Evolutionary conservation across 2,329 filamentous ascomycete genomes (phyloP), one percentile per base, ranked within the genome.

Genomic region (Fusarium temperatum): DNA sequence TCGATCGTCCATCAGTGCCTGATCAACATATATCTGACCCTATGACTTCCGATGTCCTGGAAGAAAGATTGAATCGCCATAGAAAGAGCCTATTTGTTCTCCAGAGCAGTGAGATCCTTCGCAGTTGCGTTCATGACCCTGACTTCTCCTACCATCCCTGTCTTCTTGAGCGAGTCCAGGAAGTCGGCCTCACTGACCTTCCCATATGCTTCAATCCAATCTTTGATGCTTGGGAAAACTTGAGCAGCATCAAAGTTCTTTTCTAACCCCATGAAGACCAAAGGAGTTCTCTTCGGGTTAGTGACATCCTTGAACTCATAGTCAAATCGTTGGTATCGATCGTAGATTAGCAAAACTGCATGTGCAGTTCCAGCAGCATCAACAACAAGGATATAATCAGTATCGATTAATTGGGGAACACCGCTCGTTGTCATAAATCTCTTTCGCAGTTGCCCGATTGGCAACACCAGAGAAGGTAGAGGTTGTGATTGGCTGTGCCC

Each of bases 351-450:
- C 42, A n/a, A 24, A 13, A 24, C 42, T 11, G n/a, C 42, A 44
- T 44, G n/a, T 44, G 42, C 2, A 44, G n/a, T 44, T 3, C 7
- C 7, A 18, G 42, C n/a, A 24, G 42, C n/a, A 44, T 44, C 42
- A 24, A 44, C n/a, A 13, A 24, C n/a, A 0, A 44, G n/a, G n/a
- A 44, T 13, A 0, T 44, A 44, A 24, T 44, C 11, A 2, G 15
- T 44, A 18, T 44, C 42, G n/a, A 24, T 44, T 0, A 18, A 5
- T 3, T 24, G 0, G 12, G 15, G n/a, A 18, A 44, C 0, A 0
- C n/a, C 42, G 7, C n/a, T 12, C 32, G 32, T 35, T n/a, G n/a
- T n/a, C n/a, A n/a, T n/a, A n/a, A n/a, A 24, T 24, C 0, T 18
- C n/a, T 24, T 44, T 24, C 2, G n/a, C n/a, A 44, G 10, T 44